Percentiles rank a stretch among this genome's conserved stretches.
phyloP scores from a whole-genome alignment of 805 yeast genomes.

The Ogataea pignaliae region DNA sequence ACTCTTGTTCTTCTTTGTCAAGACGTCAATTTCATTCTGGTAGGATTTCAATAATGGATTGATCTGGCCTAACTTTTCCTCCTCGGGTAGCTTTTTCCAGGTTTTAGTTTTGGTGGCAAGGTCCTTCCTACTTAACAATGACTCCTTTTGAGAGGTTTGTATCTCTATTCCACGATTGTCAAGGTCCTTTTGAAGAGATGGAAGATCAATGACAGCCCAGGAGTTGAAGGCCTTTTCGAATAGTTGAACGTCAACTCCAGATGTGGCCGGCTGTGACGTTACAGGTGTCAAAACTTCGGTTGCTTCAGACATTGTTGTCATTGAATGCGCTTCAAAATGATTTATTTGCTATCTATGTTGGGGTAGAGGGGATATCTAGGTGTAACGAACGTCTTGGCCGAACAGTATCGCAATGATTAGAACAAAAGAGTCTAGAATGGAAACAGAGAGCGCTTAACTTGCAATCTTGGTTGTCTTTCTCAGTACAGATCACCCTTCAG shows the following conservation, averaged over 20 bases:
- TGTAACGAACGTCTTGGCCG: too few species aligned
- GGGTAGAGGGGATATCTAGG: too few species aligned
- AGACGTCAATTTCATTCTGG: conserved; percentile 81
- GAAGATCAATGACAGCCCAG: conserved; percentile 74
- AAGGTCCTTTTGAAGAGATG: conserved; percentile 62
- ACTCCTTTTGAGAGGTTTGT: conserved; percentile 62
- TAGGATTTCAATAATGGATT: conserved; percentile 69
- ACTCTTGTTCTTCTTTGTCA: conserved; percentile 71
- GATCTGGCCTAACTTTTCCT: conserved; percentile 59
- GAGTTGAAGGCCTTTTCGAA: conserved; percentile 59
- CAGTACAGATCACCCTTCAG: too few species aligned
- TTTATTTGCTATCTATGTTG: too few species aligned
- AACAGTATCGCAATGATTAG: too few species aligned
- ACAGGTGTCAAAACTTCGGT: too few species aligned
- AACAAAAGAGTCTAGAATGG: too few species aligned
- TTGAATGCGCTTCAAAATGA: too few species aligned
- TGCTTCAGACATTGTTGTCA: too few species aligned
- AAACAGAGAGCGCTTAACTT: too few species aligned
- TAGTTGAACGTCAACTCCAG: background rate
- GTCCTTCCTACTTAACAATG: conserved; percentile 67
- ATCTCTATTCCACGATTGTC: conserved; percentile 74
- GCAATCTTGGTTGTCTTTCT: too few species aligned
- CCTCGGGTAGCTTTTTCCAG: conserved; percentile 68
- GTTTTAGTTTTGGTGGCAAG: conserved; percentile 82
- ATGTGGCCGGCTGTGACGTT: too few species aligned